A percentile compares a stretch with the other conserved stretches of the same genome.
These are phyloP conservation scores for Hanseniaspora valbyensis DNA, from an alignment of 805 yeast species.

Conservation along the genomic window DNA sequence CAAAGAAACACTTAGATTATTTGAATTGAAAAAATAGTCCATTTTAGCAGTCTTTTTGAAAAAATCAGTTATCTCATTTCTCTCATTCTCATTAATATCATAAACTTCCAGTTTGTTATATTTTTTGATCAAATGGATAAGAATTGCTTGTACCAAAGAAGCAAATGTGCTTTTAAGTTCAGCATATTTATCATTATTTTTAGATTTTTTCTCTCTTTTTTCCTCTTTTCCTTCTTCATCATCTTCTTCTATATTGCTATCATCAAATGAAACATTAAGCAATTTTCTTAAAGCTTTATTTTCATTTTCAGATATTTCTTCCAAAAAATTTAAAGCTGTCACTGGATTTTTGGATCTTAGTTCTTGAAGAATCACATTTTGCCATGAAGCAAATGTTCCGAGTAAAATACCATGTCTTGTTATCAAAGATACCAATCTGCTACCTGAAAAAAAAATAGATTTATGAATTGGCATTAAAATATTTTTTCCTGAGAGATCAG, in stretches of 20 bases:
- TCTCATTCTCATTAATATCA: not conserved
- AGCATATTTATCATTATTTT: constrained; percentile 18
- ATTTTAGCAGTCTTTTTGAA: not conserved
- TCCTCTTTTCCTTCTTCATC: too few species aligned
- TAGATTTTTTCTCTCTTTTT: too few species aligned
- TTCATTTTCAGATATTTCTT: constrained; percentile 18
- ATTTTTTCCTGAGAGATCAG: constrained; percentile 24
- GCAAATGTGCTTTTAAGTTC: constrained; percentile 26
- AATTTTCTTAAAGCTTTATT: constrained; percentile 19
- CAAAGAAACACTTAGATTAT: not conserved
- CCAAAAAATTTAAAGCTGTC: constrained; percentile 23
- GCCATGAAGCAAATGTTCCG: constrained; percentile 27
- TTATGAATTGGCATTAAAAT: constrained; percentile 24
- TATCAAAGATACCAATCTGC: constrained; percentile 19
- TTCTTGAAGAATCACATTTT: constrained; percentile 24
- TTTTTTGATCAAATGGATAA: constrained; percentile 22
- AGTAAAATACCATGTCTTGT: constrained; percentile 24
- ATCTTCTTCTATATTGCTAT: too few species aligned
- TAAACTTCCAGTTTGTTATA: not conserved
- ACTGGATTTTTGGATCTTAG: constrained; percentile 26
- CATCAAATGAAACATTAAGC: constrained; percentile 18
- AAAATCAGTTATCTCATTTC: not conserved
- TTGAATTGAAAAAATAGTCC: not conserved
- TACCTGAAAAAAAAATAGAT: constrained; percentile 20
- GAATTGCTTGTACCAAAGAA: constrained; percentile 26